These are phyloP conservation scores for Moesziomyces sp. DNA, from an alignment of 1,284 basidiomycete species.

Conservation along the genomic window DNA sequence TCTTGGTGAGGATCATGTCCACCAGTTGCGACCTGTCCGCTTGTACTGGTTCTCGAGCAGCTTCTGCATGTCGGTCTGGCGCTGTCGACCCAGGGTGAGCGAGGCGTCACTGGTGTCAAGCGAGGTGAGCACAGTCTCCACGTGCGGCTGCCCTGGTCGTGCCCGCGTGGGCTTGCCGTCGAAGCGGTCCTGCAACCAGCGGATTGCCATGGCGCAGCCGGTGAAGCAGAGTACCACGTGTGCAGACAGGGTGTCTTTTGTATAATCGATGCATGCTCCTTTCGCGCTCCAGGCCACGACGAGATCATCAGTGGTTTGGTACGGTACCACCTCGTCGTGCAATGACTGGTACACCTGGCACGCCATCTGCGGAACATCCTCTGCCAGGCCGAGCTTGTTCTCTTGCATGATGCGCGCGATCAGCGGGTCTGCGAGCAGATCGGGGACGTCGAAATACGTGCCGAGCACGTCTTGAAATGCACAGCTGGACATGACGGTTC, in stretches of 20 bases:
- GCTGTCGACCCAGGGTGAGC: constrained; percentile 25
- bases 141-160: constrained; percentile 20
- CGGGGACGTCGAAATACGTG: constrained; percentile 37
- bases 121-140: constrained; percentile 31
- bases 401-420: constrained; percentile 28
- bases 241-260: constrained; percentile 18
- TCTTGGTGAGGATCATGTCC: constrained; percentile 12
- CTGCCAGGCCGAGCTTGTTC: constrained; percentile 42
- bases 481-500: constrained; percentile 26
- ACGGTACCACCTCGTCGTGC: constrained; percentile 59
- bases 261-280: constrained; percentile 50
- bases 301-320: constrained; percentile 38
- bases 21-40: constrained; percentile 26
- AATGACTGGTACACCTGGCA: constrained; percentile 59
- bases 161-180: constrained; percentile 25
- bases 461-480: constrained; percentile 35
- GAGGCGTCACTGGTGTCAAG: constrained; percentile 30
- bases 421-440: constrained; percentile 14
- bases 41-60: constrained; percentile 33
- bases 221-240: constrained; percentile 48
- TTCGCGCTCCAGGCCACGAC: constrained; percentile 32
- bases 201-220: constrained; percentile 25
- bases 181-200: constrained; percentile 50
- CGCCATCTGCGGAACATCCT: constrained; percentile 28
- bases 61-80: constrained; percentile 29